phyloP scores from a whole-genome alignment of 768 basidiomycete species.

The Cyclocybe cylindracea region DNA sequence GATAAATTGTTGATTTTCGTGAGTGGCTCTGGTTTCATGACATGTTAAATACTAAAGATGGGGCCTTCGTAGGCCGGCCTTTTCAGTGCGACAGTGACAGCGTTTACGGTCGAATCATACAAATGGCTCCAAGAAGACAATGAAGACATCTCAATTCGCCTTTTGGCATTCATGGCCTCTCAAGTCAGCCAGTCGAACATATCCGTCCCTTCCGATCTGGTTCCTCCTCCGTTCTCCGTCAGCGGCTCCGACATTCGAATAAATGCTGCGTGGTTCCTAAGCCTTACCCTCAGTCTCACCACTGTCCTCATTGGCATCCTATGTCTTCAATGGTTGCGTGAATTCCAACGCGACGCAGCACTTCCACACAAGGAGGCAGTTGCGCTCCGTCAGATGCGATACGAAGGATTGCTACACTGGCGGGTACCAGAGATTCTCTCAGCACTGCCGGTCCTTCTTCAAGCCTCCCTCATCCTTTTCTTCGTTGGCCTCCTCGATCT shows the following conservation, averaged over 20 bases:
- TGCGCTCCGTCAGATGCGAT: conserved; percentile 27
- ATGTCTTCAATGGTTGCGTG: conserved; percentile 28
- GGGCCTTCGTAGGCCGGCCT: conserved; percentile 20
- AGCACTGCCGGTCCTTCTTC: conserved; percentile 23
- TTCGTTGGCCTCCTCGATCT: conserved; percentile 26
- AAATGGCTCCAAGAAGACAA: conserved; percentile 26
- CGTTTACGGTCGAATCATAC: conserved; percentile 25
- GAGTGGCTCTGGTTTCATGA: neutral
- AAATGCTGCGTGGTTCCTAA: conserved; percentile 26
- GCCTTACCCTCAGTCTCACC: conserved; percentile 23
- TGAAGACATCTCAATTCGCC: conserved; percentile 15
- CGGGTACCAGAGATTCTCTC: conserved; percentile 26
- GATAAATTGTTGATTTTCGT: conserved; percentile 32
- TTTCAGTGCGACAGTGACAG: conserved; percentile 27
- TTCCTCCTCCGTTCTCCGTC: conserved; percentile 15
- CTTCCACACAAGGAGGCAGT: conserved; percentile 27
- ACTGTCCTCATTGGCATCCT: conserved; percentile 28
- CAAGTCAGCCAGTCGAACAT: conserved; percentile 10
- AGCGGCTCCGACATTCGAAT: conserved; percentile 20
- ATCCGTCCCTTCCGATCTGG: neutral
- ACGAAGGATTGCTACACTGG: conserved; percentile 26
- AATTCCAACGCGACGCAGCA: conserved; percentile 24
- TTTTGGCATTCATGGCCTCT: conserved; percentile 16
- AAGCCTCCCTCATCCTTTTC: conserved; percentile 24
- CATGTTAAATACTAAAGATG: neutral